phyloP scores from a whole-genome alignment of 345 rosid species.

The Citrus unshiu region DNA sequence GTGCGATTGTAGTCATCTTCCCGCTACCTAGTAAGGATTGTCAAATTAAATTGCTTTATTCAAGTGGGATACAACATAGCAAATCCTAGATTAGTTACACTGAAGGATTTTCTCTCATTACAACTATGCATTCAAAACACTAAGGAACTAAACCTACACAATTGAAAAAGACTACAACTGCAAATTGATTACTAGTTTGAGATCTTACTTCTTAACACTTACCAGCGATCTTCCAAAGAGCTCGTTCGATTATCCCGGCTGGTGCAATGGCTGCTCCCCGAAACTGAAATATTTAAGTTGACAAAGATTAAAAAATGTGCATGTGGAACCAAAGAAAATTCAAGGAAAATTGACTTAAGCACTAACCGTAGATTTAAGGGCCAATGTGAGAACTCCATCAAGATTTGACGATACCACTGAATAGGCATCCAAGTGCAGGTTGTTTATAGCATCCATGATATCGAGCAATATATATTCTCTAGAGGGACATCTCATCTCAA shows the following conservation, averaged over 20 bases:
- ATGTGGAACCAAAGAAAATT: neutral
- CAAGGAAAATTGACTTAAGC: neutral
- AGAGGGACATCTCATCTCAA: conserved; percentile 65
- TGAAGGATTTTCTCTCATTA: conserved; percentile 1
- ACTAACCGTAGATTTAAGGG: conserved; percentile 69
- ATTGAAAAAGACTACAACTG: conserved; percentile 1
- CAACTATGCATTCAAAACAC: neutral
- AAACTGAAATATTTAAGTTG: conserved; percentile 39
- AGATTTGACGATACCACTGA: conserved; percentile 63
- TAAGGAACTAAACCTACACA: conserved; percentile 4
- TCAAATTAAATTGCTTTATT: neutral
- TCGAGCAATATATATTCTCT: conserved; percentile 70
- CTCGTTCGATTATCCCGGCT: conserved; percentile 60
- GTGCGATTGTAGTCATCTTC: neutral
- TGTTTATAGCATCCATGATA: conserved; percentile 73
- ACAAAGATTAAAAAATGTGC: neutral
- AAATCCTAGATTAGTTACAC: neutral
- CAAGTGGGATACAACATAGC: neutral
- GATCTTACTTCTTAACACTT: conserved; percentile 26
- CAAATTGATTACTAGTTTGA: neutral
- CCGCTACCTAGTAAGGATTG: neutral
- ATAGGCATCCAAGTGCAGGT: conserved; percentile 66
- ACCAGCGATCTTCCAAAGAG: conserved; percentile 50
- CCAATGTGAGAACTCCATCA: conserved; percentile 51
- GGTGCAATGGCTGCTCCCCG: conserved; percentile 61